These are phyloP conservation scores for Cryomyces antarcticus DNA, from an alignment of 495 filamentous ascomycete species.

Conservation along the genomic window DNA sequence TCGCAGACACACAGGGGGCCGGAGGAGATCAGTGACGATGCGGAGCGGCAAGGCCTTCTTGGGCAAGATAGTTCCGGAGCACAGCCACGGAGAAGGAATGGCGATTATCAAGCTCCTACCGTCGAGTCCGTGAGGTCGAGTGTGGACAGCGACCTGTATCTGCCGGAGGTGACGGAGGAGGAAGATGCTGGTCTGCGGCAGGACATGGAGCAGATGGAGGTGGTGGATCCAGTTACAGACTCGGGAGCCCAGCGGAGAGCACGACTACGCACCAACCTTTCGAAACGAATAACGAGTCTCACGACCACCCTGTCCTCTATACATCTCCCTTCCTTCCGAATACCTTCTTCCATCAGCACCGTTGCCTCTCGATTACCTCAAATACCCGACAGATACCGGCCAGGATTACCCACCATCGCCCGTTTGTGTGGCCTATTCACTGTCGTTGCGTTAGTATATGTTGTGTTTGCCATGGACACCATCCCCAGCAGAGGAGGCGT, in stretches of 20 bases:
- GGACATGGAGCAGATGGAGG: constrained; percentile 80
- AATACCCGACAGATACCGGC: constrained; percentile 16
- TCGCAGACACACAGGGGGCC: constrained; percentile 38
- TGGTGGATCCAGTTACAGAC: constrained; percentile 42
- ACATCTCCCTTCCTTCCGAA: constrained; percentile 29
- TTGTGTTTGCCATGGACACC: constrained; percentile 65
- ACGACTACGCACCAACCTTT: constrained; percentile 25
- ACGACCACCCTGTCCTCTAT: constrained; percentile 33
- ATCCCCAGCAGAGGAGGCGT: constrained; percentile 28
- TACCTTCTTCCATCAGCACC: constrained; percentile 20
- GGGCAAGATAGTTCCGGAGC: constrained; percentile 10
- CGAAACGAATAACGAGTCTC: constrained; percentile 33
- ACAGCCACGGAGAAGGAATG: constrained; percentile 16
- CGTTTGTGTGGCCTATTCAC: constrained; percentile 55
- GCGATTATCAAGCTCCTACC: constrained; percentile 59
- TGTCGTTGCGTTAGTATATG: constrained; percentile 54
- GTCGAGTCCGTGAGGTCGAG: constrained; percentile 51
- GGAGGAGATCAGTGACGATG: constrained; percentile 31
- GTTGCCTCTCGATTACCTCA: constrained; percentile 5
- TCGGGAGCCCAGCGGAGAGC: constrained; percentile 16
- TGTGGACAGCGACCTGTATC: constrained; percentile 24
- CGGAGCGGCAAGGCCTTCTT: constrained; percentile 42
- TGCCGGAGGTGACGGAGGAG: constrained; percentile 11
- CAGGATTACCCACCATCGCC: constrained; percentile 21
- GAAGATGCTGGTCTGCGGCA: constrained; percentile 42